A percentile compares a stretch with the other conserved stretches of the same genome.
These are phyloP conservation scores for Solanum lycopersicoides DNA, from an alignment of 257 asterid species.

Conservation along the genomic window DNA sequence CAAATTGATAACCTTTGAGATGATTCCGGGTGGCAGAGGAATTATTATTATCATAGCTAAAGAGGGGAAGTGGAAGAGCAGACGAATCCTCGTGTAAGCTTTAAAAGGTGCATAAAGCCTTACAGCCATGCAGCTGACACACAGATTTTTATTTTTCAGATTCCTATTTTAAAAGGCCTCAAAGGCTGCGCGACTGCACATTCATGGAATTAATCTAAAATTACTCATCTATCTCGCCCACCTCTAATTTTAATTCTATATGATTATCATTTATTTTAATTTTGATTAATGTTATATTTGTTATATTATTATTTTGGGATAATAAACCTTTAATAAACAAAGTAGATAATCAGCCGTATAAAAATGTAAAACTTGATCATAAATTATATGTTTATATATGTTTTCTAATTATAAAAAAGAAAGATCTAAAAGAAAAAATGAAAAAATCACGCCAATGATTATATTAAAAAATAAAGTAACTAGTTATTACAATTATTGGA, in stretches of 20 bases:
- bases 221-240: neutral
- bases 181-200: neutral
- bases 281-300: no score
- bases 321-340: no score
- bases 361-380: no score
- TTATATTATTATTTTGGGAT: no score
- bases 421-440: no score
- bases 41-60: conserved; percentile 18
- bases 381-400: no score
- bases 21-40: conserved; percentile 39
- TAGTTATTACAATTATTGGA: neutral
- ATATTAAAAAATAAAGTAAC: neutral
- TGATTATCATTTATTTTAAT: neutral
- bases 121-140: conserved; percentile 15
- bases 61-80: conserved; percentile 21
- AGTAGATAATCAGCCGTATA: no score
- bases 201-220: neutral
- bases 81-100: conserved; percentile 50
- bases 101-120: conserved; percentile 16
- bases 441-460: neutral
- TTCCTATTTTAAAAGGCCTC: neutral
- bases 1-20: neutral
- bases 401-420: no score
- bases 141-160: neutral
- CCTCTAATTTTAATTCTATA: neutral